Conservation (phyloP, 1,139 yeast genomes). For the Nakaseomyces glabratus region DNA sequence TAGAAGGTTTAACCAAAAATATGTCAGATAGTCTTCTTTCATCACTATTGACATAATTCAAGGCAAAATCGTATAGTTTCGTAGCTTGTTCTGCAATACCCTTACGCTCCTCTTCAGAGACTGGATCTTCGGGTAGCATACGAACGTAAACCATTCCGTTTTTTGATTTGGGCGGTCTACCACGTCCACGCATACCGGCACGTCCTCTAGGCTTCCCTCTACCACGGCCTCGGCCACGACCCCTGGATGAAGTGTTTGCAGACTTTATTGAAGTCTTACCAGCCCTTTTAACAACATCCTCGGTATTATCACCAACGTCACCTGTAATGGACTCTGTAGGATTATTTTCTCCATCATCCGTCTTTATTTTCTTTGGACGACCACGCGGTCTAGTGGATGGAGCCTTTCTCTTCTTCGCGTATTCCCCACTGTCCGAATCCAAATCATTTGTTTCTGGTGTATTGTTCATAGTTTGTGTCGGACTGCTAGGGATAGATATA, state of each 20-base stretch:
- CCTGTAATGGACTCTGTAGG: constrained; percentile 5
- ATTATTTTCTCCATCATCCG: constrained; percentile 11
- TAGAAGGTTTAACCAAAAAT: constrained; percentile 62
- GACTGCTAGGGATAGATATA: background rate
- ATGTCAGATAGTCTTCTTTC: constrained; percentile 46
- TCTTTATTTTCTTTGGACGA: constrained; percentile 17
- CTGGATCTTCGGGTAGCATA: constrained; percentile 37
- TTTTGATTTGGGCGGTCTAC: constrained; percentile 22
- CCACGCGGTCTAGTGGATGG: constrained; percentile 15
- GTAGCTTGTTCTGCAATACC: constrained; percentile 30
- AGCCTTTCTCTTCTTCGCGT: constrained; percentile 14
- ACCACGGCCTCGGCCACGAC: constrained; percentile 26
- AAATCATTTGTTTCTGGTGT: constrained; percentile 2
- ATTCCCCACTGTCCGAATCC: too few species aligned
- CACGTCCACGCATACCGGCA: constrained; percentile 17
- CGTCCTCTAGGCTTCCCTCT: constrained; percentile 18
- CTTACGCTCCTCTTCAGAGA: constrained; percentile 37
- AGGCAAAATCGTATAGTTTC: constrained; percentile 35
- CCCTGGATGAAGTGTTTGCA: constrained; percentile 20
- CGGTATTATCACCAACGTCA: constrained; percentile 2
- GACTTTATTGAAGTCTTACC: constrained; percentile 24
- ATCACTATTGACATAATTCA: constrained; percentile 38
- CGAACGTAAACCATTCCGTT: constrained; percentile 33
- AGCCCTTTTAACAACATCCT: constrained; percentile 8
- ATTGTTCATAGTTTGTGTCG: constrained; percentile 1